phyloP scores from a whole-genome alignment of 1,284 basidiomycete genomes.

The Phlebopus sp. region DNA sequence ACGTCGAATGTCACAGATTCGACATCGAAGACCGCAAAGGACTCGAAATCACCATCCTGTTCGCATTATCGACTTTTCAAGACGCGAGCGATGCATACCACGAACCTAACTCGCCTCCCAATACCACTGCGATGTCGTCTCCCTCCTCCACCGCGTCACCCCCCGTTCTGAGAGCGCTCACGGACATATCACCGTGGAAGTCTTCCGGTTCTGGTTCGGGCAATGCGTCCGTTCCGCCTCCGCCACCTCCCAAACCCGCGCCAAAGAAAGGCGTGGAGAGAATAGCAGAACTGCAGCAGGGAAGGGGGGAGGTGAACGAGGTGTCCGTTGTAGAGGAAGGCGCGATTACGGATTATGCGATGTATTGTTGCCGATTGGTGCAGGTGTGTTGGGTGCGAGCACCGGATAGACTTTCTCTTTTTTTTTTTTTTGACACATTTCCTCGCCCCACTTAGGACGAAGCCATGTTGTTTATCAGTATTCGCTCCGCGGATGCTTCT shows the following conservation, averaged over 20 bases:
- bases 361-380: slow-evolving; percentile 63
- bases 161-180: slow-evolving; percentile 10
- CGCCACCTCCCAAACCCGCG: slow-evolving; percentile 57
- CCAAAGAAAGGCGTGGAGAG: slow-evolving; percentile 62
- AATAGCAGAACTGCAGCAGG: slow-evolving; percentile 64
- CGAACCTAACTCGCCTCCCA: slow-evolving; percentile 19
- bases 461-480: slow-evolving; percentile 73
- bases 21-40: slow-evolving; percentile 81
- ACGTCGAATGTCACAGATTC: slow-evolving; percentile 48
- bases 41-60: slow-evolving; percentile 76
- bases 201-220: slow-evolving; percentile 1
- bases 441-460: slow-evolving; percentile 51
- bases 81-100: slow-evolving; percentile 65
- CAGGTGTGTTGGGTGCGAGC: slow-evolving; percentile 44
- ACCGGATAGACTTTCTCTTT: too few species aligned
- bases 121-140: background rate
- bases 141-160: slow-evolving; percentile 9
- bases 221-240: slow-evolving; percentile 28
- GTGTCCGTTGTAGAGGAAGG: slow-evolving; percentile 69
- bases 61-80: slow-evolving; percentile 71
- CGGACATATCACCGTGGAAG: slow-evolving; percentile 7
- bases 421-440: background rate
- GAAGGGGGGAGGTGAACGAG: slow-evolving; percentile 69
- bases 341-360: slow-evolving; percentile 60
- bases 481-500: slow-evolving; percentile 61